Conservation (phyloP, 2,329 filamentous ascomycete genomes). For the Beauveria sp. region DNA sequence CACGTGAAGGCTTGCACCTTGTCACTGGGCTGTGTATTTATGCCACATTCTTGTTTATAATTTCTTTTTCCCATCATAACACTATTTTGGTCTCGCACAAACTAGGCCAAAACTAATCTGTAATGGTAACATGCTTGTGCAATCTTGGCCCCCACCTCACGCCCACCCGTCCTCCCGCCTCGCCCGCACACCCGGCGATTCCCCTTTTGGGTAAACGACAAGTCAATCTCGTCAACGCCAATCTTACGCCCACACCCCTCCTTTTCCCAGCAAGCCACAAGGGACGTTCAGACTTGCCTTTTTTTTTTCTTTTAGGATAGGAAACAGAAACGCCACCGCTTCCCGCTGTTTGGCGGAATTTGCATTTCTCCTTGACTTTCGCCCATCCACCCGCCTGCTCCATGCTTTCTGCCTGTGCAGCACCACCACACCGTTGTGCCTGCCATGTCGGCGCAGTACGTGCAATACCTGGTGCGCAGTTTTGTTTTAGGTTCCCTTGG, state of each 20-base stretch:
- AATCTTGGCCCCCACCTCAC: neutral
- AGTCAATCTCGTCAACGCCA: neutral
- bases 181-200: neutral
- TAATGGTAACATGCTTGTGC: no score
- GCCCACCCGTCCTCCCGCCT: neutral
- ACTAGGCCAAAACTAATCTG: no score
- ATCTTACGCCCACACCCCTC: neutral
- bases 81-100: neutral
- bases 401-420: neutral
- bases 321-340: neutral
- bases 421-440: neutral
- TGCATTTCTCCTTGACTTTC: neutral
- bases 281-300: neutral
- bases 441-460: neutral
- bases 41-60: neutral
- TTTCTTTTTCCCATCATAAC: neutral
- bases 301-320: no score
- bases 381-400: neutral
- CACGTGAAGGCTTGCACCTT: neutral
- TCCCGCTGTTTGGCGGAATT: conserved; percentile 7
- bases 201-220: conserved; percentile 5
- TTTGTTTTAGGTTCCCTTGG: no score
- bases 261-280: neutral
- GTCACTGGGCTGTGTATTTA: neutral
- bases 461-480: neutral